Conservation (phyloP, 2,329 filamentous ascomycete species). For the Bipolaris bicolor region DNA sequence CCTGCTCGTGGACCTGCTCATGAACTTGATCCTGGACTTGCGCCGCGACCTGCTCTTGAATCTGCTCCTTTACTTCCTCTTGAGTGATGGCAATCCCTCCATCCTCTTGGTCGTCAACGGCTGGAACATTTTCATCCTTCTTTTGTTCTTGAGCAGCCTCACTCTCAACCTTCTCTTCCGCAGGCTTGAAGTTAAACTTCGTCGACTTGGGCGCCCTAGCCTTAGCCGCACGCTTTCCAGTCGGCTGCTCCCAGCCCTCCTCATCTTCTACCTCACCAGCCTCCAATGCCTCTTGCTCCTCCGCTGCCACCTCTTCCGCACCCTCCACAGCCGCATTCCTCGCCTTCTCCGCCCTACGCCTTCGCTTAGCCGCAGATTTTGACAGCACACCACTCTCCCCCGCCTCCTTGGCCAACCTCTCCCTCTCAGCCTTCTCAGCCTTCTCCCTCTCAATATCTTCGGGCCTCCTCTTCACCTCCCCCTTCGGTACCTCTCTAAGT, state of each 20-base stretch:
- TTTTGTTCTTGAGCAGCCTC: conserved; percentile 4
- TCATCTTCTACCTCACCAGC: conserved; percentile 13
- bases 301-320: conserved; percentile 3
- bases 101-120: conserved; percentile 6
- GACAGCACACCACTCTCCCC: conserved; percentile 28
- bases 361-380: conserved; percentile 17
- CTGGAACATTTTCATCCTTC: not conserved
- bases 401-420: conserved; percentile 27
- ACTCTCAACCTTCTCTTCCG: conserved; percentile 11
- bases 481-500: conserved; percentile 76
- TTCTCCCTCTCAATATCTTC: conserved; percentile 27
- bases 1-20: conserved; percentile 9
- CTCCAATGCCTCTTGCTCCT: not conserved
- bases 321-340: not conserved
- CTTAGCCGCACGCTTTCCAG: conserved; percentile 19
- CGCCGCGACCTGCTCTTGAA: conserved; percentile 1
- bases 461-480: conserved; percentile 70
- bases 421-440: conserved; percentile 33
- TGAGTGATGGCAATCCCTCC: conserved; percentile 13
- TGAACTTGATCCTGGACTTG: conserved; percentile 16
- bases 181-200: conserved; percentile 16
- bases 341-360: conserved; percentile 6
- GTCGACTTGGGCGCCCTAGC: conserved; percentile 14
- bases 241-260: conserved; percentile 21
- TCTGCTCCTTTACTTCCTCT: conserved; percentile 17